Conservation (phyloP, 805 yeast species). For the Millerago galiae region DNA sequence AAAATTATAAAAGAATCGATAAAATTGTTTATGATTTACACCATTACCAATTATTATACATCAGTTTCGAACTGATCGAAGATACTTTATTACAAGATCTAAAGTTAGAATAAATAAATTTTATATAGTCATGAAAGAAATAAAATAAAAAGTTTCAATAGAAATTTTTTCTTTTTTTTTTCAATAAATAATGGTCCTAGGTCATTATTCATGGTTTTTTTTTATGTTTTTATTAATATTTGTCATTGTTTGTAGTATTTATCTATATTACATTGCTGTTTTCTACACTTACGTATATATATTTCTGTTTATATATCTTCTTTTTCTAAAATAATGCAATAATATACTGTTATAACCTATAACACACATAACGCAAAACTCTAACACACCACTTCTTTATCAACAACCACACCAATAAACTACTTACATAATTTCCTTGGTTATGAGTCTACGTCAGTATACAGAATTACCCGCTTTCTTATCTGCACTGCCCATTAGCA, state of each 20-base stretch:
- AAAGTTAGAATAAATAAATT: constrained; percentile 1
- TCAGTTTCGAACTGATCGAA: constrained; percentile 46
- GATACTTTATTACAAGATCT: constrained; percentile 4
- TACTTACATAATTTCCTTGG: too few species aligned
- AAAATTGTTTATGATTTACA: constrained; percentile 67
- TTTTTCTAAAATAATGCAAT: too few species aligned
- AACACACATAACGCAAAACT: too few species aligned
- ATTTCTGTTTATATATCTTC: too few species aligned
- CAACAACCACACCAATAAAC: too few species aligned
- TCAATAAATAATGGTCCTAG: constrained; percentile 13
- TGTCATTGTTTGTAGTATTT: background rate
- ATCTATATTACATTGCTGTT: too few species aligned
- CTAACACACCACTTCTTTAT: too few species aligned
- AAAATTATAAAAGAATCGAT: constrained; percentile 57
- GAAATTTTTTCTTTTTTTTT: constrained; percentile 15
- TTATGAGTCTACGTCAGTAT: background rate
- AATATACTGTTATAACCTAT: too few species aligned
- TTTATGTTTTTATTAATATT: constrained; percentile 17
- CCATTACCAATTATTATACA: constrained; percentile 65
- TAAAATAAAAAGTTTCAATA: constrained; percentile 11
- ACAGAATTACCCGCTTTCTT: background rate
- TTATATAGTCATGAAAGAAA: constrained; percentile 8
- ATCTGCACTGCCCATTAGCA: too few species aligned
- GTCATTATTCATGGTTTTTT: background rate
- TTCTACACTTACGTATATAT: too few species aligned